Evolutionary conservation across 2,329 filamentous ascomycete species (phyloP).

Genomic region (Ceratocystis diversiconidia): DNA sequence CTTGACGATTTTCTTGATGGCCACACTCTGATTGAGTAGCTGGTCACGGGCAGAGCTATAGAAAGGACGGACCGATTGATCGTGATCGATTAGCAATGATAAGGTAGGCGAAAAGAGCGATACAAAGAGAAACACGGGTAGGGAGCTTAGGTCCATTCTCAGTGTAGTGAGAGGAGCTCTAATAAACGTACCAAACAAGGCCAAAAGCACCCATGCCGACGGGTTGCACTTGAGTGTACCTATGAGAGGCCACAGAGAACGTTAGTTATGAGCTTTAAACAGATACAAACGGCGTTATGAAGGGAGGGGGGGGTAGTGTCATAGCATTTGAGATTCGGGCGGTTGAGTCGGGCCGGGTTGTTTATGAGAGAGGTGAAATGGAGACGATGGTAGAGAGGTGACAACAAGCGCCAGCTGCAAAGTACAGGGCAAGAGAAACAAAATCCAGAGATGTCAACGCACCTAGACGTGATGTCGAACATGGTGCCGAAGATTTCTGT

Average conservation of each 20-base stretch:
- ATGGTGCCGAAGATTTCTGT: conserved; percentile 99
- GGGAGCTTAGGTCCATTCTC: too few relatives aligned
- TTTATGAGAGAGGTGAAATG: neutral
- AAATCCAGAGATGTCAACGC: conserved; percentile 22
- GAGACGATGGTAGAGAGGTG: neutral
- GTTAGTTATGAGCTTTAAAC: neutral
- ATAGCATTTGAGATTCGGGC: neutral
- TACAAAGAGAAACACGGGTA: too few relatives aligned
- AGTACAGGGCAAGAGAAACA: neutral
- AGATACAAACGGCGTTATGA: neutral
- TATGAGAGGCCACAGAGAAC: conserved; percentile 26
- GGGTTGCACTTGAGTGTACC: conserved; percentile 94
- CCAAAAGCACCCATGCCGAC: conserved; percentile 99
- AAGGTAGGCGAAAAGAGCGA: too few relatives aligned
- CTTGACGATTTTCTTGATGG: conserved; percentile 99
- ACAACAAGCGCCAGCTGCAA: neutral
- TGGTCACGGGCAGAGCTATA: conserved; percentile 88
- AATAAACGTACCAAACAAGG: conserved; percentile 69
- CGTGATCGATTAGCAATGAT: too few relatives aligned
- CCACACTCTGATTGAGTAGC: conserved; percentile 90
- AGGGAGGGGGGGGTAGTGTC: neutral
- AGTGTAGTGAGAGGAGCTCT: too few relatives aligned
- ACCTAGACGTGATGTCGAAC: conserved; percentile 99
- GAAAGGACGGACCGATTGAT: conserved; percentile 9
- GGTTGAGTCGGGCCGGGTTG: neutral